A percentile compares a stretch with the other conserved stretches of the same genome.
phyloP scores from a whole-genome alignment of 1,284 basidiomycete genomes.

The Agaricales sp. region DNA sequence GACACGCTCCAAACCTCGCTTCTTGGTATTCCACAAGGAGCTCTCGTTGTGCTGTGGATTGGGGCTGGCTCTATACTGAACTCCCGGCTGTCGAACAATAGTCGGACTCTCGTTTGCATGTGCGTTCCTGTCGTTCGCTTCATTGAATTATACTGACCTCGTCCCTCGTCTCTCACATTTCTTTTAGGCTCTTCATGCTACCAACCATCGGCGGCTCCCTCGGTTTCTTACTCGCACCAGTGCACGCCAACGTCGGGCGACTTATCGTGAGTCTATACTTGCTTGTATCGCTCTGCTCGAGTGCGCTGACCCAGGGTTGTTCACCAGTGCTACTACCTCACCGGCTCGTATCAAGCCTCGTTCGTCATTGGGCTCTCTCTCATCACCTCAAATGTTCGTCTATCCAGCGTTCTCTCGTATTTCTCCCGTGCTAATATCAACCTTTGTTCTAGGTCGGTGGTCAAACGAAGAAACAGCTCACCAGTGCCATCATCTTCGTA shows the following conservation, averaged over 20 bases:
- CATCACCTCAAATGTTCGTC: constrained; percentile 14
- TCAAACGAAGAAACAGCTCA: constrained; percentile 15
- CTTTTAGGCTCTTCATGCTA: constrained; percentile 14
- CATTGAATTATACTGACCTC: no score
- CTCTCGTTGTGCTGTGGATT: constrained; percentile 13
- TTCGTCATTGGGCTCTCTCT: constrained; percentile 14
- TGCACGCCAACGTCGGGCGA: constrained; percentile 10
- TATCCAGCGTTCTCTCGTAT: no score
- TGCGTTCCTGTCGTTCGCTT: neutral
- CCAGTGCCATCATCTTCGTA: constrained; percentile 14
- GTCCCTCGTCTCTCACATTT: no score
- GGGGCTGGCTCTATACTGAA: constrained; percentile 11
- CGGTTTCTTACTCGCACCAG: constrained; percentile 12
- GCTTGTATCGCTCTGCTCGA: no score
- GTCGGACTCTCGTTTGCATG: constrained; percentile 13
- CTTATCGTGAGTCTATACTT: constrained; percentile 6
- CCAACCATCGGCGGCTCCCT: constrained; percentile 14
- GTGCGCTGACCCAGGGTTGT: no score
- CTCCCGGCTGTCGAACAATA: constrained; percentile 13
- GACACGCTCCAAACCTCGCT: constrained; percentile 25
- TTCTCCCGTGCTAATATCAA: no score
- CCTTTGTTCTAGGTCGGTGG: no score
- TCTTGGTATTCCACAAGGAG: constrained; percentile 23
- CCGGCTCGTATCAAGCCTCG: constrained; percentile 14
- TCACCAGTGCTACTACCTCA: constrained; percentile 12